These are phyloP conservation scores for Metroxylon sagu DNA, from an alignment of 176 grass and related monocot genomes.

Conservation along the genomic window DNA sequence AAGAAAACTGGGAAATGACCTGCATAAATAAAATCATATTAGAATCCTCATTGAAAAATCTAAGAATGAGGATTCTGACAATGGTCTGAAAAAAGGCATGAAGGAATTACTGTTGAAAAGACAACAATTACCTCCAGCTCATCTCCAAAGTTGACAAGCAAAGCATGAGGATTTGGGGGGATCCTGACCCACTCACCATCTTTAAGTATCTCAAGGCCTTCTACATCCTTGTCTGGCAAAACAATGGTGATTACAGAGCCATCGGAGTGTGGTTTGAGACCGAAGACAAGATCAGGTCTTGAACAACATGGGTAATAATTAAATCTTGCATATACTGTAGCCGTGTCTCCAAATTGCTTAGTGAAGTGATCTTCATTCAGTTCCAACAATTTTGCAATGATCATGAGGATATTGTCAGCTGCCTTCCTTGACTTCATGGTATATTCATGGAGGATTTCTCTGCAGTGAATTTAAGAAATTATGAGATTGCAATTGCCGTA, in stretches of 20 bases:
- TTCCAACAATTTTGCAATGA: slow-evolving; percentile 21
- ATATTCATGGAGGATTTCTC: slow-evolving; percentile 34
- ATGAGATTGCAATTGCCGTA: not conserved
- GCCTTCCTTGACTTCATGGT: slow-evolving; percentile 11
- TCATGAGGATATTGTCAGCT: slow-evolving; percentile 4
- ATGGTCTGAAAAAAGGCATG: not conserved
- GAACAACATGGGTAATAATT: slow-evolving; percentile 41
- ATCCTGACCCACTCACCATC: slow-evolving; percentile 32
- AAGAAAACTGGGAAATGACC: too few relatives aligned
- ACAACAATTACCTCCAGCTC: slow-evolving; percentile 28
- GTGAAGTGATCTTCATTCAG: slow-evolving; percentile 23
- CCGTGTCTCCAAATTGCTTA: slow-evolving; percentile 3
- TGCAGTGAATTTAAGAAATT: not conserved
- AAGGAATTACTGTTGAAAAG: not conserved
- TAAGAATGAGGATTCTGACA: not conserved
- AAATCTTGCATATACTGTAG: slow-evolving; percentile 14
- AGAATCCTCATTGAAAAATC: slow-evolving; percentile 12
- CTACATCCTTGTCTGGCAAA: slow-evolving; percentile 28
- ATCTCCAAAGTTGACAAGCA: slow-evolving; percentile 38
- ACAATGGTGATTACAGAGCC: slow-evolving; percentile 20
- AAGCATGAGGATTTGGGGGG: slow-evolving; percentile 24
- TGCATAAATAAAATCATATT: too few relatives aligned
- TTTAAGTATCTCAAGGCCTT: slow-evolving; percentile 32
- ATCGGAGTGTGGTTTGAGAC: slow-evolving; percentile 53
- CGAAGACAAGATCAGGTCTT: slow-evolving; percentile 31